Evolutionary conservation across 139 green algal species (phyloP).

Genomic region (Tetradesmus obliquus): DNA sequence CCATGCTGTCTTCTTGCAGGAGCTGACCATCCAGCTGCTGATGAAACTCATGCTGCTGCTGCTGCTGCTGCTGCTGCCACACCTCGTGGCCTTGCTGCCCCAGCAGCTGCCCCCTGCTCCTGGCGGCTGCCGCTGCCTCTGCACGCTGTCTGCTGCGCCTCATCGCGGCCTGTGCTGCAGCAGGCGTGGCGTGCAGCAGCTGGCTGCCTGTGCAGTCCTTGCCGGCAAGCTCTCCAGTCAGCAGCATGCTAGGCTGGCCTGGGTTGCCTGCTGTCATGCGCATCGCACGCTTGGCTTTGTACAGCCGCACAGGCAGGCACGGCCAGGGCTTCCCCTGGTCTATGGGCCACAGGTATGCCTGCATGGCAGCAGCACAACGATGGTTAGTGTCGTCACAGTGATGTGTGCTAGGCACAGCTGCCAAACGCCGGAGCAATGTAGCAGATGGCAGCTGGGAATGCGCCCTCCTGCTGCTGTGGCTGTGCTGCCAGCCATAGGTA

Average conservation of each 20-base stretch:
- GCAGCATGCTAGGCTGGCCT: not conserved
- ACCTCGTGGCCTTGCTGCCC: not conserved
- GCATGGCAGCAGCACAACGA: not conserved
- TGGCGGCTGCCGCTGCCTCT: not conserved
- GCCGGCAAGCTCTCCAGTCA: not conserved
- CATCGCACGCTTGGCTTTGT: not conserved
- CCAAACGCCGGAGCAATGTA: too few species aligned
- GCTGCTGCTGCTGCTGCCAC: not conserved
- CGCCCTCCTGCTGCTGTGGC: not conserved
- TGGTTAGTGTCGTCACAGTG: too few species aligned
- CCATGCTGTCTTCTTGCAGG: not conserved
- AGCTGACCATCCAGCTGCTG: not conserved
- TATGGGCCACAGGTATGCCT: not conserved
- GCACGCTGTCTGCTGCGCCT: not conserved
- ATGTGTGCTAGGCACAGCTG: too few species aligned
- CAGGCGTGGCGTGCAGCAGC: not conserved
- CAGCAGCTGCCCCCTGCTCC: not conserved
- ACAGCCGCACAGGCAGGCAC: not conserved
- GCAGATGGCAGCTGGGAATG: too few species aligned
- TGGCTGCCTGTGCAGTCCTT: not conserved
- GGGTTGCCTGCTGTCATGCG: not conserved
- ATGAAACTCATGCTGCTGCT: not conserved
- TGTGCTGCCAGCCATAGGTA: not conserved
- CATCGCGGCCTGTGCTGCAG: not conserved
- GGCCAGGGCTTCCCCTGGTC: not conserved